Evolutionary conservation across 2,329 filamentous ascomycete species (phyloP), one percentile per base, ranked within the genome.

Genomic region (Clathrospora elynae): DNA sequence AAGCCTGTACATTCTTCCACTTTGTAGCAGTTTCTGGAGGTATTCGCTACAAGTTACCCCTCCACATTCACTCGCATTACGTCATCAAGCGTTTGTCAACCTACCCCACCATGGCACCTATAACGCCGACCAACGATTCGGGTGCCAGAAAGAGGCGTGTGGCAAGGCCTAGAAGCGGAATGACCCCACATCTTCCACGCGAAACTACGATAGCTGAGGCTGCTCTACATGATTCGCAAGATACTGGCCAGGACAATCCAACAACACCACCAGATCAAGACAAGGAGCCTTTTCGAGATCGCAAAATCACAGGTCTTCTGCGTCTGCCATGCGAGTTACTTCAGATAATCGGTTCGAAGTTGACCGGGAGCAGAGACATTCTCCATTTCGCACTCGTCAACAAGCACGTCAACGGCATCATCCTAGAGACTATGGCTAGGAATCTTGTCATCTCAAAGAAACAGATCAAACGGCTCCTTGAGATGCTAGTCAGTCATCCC

Each of bases 351-450:
- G 48, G 45, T 10, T 38, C 28, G 9, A 22, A 46, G 2, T 26
- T 52, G 4, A 31, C 32, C 19, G 38, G 35, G 2, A 35, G 26
- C 7, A 13, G 22, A 6, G 23, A 32, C 1, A 42, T 51, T 5
- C 23, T 40, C 9, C 37, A 40, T 3, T 39, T 63, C 6, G 39
- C 53, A n/a, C 33, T 41, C 5, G 53, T 45, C 11, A 51, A 41
- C 37, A 48, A 40, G 26, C 39, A 39, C 7, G 22, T 61, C 4
- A 19, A 42, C 6, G 10, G 19, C 14, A 39, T 59, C 12, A 42
- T 56, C 4, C 50, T 51, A 29, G 32, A 53, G 19, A 42, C 52
- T n/a, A 45, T 57, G 12, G n/a, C 42, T 3, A 51, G 48, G 13
- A 33, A 49, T 5, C 37, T 51, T 0, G 13, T 43, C 5, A 18